These are phyloP conservation scores for Fusarium hostae DNA, from an alignment of 2,329 filamentous ascomycete species.

Conservation along the genomic window DNA sequence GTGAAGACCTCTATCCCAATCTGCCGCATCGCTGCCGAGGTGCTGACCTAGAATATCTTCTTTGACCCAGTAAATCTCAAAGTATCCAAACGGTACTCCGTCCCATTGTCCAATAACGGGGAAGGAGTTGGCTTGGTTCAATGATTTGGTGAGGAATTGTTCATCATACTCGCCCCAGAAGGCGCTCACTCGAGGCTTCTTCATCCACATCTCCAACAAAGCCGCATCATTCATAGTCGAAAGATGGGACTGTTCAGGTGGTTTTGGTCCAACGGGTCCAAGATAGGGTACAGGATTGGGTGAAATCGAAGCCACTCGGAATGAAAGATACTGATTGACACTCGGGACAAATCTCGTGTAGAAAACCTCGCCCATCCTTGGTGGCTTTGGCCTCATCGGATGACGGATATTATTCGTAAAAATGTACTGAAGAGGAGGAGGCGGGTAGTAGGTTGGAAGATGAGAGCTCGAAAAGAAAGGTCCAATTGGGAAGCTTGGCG, in stretches of 20 bases:
- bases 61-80: slow-evolving; percentile 98
- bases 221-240: slow-evolving; percentile 60
- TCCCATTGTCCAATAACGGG: slow-evolving; percentile 95
- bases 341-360: slow-evolving; percentile 90
- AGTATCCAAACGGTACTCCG: slow-evolving; percentile 94
- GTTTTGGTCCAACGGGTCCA: slow-evolving; percentile 64
- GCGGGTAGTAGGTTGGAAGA: slow-evolving; percentile 90
- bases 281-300: slow-evolving; percentile 70
- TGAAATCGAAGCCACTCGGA: slow-evolving; percentile 82
- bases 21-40: slow-evolving; percentile 71
- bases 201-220: slow-evolving; percentile 88
- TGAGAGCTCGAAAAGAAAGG: slow-evolving; percentile 87
- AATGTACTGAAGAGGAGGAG: slow-evolving; percentile 82
- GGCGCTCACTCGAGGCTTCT: slow-evolving; percentile 81
- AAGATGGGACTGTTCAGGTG: slow-evolving; percentile 55
- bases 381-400: slow-evolving; percentile 87
- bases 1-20: slow-evolving; percentile 91
- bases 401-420: slow-evolving; percentile 84
- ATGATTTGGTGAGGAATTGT: slow-evolving; percentile 72
- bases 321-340: slow-evolving; percentile 84
- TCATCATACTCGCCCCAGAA: slow-evolving; percentile 81
- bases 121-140: slow-evolving; percentile 81
- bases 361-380: slow-evolving; percentile 89
- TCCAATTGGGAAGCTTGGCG: slow-evolving; percentile 61
- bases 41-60: slow-evolving; percentile 83